Base-by-base conservation (phyloP, 2,329 filamentous ascomycete species). In the Tolypocladium sp. region DNA sequence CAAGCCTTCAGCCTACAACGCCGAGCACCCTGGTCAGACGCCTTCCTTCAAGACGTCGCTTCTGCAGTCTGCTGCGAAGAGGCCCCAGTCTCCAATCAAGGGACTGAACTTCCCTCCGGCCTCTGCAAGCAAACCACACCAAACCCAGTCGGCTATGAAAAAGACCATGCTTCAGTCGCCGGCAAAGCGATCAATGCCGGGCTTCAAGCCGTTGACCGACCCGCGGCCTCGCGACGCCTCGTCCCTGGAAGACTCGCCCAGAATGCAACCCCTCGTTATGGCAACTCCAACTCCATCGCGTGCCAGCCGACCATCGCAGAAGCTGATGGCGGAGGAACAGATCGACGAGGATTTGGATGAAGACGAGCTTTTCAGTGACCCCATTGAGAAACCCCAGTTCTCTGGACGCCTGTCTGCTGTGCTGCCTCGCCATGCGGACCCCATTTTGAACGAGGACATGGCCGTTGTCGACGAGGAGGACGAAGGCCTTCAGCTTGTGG, bases 51-150 rank as follows among this genome's bases (percentile, higher is more conserved):
- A 76, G 63, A 63, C 65, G 2, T 71, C 73, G 1, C 66, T 81
- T 4, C 67, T 82, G 4, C 75, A 77, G 57, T 82, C 81, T 4
- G 79, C 80, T 1, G 80, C 80, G 20, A 83, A 82, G 68, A 73
- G 80, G 52, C 74, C 77, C 2, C 74, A 77, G 49, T 78, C 77
- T 3, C 75, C 76, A 7, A 70, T 76, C 59, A 77, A 79, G 65
- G 65, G 71, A 17, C 61, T 76, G 12, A 69, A 67, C 37, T 61
- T 72, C 30, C 63, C 63, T 30, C 63, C 64, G 2, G 27, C 40
- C 46, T 20, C 55, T 40, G 66, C 65, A 22, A 64, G 64, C 27
- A 69, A 63, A 27, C 60, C 68, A 25, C 69, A 71, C 35, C 62
- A 71, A 40, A 62, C 62, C n/a, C 64, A 72, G 27, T 76, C 76